Conservation (phyloP, 768 basidiomycete genomes). For the Lactifluus echinatus region DNA sequence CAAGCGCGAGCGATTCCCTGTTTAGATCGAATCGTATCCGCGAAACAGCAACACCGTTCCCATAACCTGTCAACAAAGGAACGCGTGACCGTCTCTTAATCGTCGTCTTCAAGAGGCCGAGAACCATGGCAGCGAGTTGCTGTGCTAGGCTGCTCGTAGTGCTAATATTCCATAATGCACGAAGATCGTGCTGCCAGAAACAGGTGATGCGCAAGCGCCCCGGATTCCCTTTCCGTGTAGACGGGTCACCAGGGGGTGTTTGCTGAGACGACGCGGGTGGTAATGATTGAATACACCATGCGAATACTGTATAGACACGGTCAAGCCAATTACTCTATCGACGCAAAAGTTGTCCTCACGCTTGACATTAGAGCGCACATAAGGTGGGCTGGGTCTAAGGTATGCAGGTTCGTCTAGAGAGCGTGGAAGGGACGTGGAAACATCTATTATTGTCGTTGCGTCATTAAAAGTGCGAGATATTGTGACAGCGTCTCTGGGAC, state of each 20-base stretch:
- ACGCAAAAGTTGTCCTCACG: conserved; percentile 35
- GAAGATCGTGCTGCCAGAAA: conserved; percentile 93
- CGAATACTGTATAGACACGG: conserved; percentile 48
- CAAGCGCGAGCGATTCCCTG: conserved; percentile 71
- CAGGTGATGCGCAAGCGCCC: conserved; percentile 70
- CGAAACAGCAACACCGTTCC: conserved; percentile 74
- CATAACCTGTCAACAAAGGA: conserved; percentile 69
- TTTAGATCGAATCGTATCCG: conserved; percentile 73
- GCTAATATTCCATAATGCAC: conserved; percentile 75
- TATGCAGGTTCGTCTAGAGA: conserved; percentile 87
- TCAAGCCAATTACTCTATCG: conserved; percentile 11
- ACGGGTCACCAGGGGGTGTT: conserved; percentile 24
- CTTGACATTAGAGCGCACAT: conserved; percentile 79
- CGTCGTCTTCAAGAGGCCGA: conserved; percentile 77
- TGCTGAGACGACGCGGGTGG: conserved; percentile 28
- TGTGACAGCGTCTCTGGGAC: conserved; percentile 89
- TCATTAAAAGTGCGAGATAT: conserved; percentile 84
- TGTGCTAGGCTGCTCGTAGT: conserved; percentile 57
- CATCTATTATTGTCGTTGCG: conserved; percentile 73
- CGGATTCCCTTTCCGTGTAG: conserved; percentile 18
- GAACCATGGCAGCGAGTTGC: conserved; percentile 77
- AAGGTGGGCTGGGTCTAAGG: conserved; percentile 84
- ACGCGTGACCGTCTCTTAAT: conserved; percentile 65
- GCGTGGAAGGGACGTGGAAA: conserved; percentile 89
- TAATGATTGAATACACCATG: conserved; percentile 86